phyloP scores from a whole-genome alignment of 257 asterid genomes.

The Thymus mandschuricus region DNA sequence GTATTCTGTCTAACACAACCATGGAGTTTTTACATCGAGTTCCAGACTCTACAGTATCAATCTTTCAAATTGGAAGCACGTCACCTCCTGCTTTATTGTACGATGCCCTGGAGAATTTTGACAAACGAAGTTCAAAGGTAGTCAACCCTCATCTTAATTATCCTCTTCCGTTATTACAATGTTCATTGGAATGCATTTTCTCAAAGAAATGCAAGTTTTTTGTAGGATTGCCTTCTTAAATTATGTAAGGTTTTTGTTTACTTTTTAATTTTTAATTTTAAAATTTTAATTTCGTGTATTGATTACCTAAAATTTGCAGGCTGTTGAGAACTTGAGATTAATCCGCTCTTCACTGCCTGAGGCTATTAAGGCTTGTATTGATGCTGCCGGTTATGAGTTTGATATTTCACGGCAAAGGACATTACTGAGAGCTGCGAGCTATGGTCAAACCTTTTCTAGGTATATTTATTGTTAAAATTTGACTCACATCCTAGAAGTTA shows the following conservation, averaged over 20 bases:
- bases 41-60: constrained; percentile 93
- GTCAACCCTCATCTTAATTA: constrained; percentile 12
- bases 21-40: constrained; percentile 96
- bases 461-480: constrained; percentile 41
- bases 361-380: constrained; percentile 94
- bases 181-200: constrained; percentile 7
- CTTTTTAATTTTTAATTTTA: no score
- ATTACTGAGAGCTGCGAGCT: constrained; percentile 92
- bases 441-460: constrained; percentile 99
- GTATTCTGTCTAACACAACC: constrained; percentile 76
- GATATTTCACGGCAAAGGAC: constrained; percentile 76
- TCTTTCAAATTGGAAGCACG: constrained; percentile 96
- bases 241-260: neutral
- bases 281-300: constrained; percentile 19
- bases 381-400: constrained; percentile 96
- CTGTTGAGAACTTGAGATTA: constrained; percentile 95
- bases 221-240: constrained; percentile 14
- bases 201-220: neutral
- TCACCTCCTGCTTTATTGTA: constrained; percentile 88
- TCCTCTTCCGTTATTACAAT: constrained; percentile 7
- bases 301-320: constrained; percentile 52
- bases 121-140: constrained; percentile 94
- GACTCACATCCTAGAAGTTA: constrained; percentile 7
- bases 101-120: constrained; percentile 97
- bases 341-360: constrained; percentile 84